Evolutionary conservation across 352 stramenopile genomes (phyloP), one percentile per base, ranked within the genome.

Genomic region (Saprolegnia diclina): DNA sequence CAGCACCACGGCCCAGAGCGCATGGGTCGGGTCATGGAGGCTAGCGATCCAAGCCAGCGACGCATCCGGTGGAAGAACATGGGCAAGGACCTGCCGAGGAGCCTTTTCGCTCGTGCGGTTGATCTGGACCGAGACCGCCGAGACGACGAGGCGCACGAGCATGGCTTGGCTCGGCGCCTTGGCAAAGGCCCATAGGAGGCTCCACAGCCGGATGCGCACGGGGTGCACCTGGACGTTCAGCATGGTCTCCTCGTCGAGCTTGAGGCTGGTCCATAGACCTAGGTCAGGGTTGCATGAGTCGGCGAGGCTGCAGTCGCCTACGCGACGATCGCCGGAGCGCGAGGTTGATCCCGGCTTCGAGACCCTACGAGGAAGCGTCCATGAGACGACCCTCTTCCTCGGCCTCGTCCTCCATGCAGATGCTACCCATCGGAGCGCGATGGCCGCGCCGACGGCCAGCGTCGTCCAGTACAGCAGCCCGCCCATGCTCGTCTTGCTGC

Each of bases 121-220:
- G 46, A 38, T 62, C 35, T 19, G 19, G 19, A 89, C 10, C 26
- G 81, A 75, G 1, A 89, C 64, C 14, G 38, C 59, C n/a, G 71
- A 50, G 1, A 89, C 50, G 14, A 80, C 73, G 37, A 92, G 44
- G 14, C 65, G 71, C 9, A 88, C 18, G 4, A 92, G 69, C 10
- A 77, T 77, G 21, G 74, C 66, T 71, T 75, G 74, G 5, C 74
- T 77, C 6, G 79, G 81, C 11, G 81, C 65, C 11, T 69, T 73
- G 11, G 89, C n/a, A 48, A 90, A 90, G 22, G 54, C 64, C 77
- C 76, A 80, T 26, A 89, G 45, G 10, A 80, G 72, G 11, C 71
- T 62, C 83, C 83, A 91, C 52, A 91, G 69, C 21, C 72, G 77
- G 35, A 93, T 70, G n/a, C 76, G 73, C 6, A 91, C 57, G 0